These are phyloP conservation scores for Fragilariopsis cylindrus DNA, from an alignment of 108 stramenopile species.

Conservation along the genomic window DNA sequence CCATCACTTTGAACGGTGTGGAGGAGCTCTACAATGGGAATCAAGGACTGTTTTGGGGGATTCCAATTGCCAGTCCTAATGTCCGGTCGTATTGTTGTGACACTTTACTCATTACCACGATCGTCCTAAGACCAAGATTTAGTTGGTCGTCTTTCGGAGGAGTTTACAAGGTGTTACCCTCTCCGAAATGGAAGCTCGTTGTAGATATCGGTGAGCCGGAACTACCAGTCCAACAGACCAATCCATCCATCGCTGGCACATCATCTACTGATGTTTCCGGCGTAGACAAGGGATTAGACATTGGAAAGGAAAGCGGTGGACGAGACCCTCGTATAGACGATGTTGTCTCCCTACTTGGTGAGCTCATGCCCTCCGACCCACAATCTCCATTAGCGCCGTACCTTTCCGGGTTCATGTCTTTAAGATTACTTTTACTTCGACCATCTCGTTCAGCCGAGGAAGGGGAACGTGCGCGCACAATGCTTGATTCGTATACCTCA, in stretches of 20 bases:
- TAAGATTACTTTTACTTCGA: conserved; percentile 68
- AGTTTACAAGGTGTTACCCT: conserved; percentile 71
- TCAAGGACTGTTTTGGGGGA: conserved; percentile 81
- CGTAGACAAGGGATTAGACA: conserved; percentile 18
- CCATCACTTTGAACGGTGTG: conserved; percentile 80
- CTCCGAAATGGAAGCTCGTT: conserved; percentile 88
- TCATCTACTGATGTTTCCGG: conserved; percentile 15
- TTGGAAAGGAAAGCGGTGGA: conserved; percentile 15
- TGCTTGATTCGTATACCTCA: conserved; percentile 79
- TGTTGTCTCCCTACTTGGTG: conserved; percentile 78
- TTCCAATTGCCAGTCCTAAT: conserved; percentile 79
- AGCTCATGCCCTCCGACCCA: conserved; percentile 86
- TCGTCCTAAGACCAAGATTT: conserved; percentile 73
- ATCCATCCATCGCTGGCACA: not conserved
- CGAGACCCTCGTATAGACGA: conserved; percentile 58
- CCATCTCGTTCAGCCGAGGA: conserved; percentile 58
- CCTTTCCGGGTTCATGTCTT: conserved; percentile 82
- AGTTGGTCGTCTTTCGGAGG: conserved; percentile 68
- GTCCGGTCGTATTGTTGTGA: conserved; percentile 80
- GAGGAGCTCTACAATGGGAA: conserved; percentile 84
- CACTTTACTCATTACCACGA: conserved; percentile 79
- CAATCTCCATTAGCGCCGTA: conserved; percentile 62
- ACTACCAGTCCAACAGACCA: conserved; percentile 13
- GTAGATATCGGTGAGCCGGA: conserved; percentile 72
- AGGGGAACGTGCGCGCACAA: conserved; percentile 65